These are phyloP conservation scores for Dendryphion nanum DNA, from an alignment of 2,329 filamentous ascomycete genomes.

Conservation along the genomic window DNA sequence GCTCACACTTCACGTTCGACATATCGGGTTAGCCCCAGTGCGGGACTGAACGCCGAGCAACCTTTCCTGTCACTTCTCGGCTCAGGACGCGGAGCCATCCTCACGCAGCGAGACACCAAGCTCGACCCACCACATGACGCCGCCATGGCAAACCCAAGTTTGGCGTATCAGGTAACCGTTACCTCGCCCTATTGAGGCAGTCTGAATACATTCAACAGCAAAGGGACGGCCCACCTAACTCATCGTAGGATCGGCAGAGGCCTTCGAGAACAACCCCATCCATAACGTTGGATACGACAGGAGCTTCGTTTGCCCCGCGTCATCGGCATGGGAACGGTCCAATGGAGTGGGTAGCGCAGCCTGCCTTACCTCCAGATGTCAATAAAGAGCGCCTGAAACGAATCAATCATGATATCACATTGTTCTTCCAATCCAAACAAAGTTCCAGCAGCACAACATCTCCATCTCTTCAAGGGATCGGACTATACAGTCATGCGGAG, in stretches of 20 bases:
- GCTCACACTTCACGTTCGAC: neutral
- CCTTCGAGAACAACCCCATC: neutral
- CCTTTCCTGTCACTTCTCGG: neutral
- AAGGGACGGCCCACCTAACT: neutral
- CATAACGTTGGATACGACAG: neutral
- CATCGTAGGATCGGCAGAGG: neutral
- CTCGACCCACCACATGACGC: no score
- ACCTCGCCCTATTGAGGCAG: neutral
- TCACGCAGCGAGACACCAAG: no score
- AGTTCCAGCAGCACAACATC: conserved; percentile 1
- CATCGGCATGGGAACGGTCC: no score
- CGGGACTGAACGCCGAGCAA: neutral
- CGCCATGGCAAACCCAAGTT: no score
- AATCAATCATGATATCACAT: conserved; percentile 21
- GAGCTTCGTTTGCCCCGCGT: neutral
- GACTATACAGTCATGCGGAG: conserved; percentile 25
- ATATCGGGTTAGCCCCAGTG: neutral
- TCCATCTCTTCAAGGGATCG: conserved; percentile 19
- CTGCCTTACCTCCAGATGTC: conserved; percentile 8
- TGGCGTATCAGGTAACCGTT: no score
- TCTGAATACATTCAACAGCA: neutral
- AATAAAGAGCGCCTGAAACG: conserved; percentile 10
- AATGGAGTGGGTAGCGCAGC: neutral
- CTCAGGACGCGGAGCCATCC: neutral
- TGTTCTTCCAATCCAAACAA: conserved; percentile 6